A percentile compares a stretch with the other conserved stretches of the same genome.
Conservation (phyloP, 768 basidiomycete species). For the Boletus sp. region DNA sequence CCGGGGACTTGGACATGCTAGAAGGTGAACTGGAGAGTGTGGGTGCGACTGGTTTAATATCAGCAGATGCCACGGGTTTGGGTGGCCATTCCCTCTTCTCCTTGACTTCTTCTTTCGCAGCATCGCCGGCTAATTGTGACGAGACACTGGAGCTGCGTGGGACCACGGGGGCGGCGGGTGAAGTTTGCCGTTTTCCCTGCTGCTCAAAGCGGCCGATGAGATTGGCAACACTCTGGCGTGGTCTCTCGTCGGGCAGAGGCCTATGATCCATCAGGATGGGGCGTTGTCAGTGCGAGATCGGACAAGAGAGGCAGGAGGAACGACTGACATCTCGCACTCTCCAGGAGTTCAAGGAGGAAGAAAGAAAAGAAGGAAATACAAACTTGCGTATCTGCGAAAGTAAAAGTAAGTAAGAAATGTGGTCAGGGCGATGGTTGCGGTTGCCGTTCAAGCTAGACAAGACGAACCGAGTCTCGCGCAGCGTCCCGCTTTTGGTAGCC, state of each 20-base stretch:
- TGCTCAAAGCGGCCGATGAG: constrained; percentile 89
- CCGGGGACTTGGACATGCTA: constrained; percentile 15
- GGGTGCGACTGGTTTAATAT: constrained; percentile 35
- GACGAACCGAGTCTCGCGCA: neutral
- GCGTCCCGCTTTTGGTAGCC: constrained; percentile 19
- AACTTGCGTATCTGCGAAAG: constrained; percentile 9
- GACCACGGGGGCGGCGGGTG: constrained; percentile 35
- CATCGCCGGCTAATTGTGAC: constrained; percentile 63
- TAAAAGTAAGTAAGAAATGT: constrained; percentile 15
- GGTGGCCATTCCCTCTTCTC: constrained; percentile 82
- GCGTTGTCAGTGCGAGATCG: constrained; percentile 15
- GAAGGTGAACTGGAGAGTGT: constrained; percentile 37
- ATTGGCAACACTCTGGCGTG: constrained; percentile 83
- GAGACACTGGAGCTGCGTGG: constrained; percentile 66
- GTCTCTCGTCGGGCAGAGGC: constrained; percentile 87
- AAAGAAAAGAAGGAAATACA: constrained; percentile 14
- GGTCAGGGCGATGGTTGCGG: constrained; percentile 29
- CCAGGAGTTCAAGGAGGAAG: constrained; percentile 13
- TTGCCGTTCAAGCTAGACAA: constrained; percentile 19
- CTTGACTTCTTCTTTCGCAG: constrained; percentile 62
- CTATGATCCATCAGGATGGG: constrained; percentile 36
- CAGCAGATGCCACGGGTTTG: constrained; percentile 35
- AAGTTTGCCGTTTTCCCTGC: constrained; percentile 65
- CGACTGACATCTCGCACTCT: constrained; percentile 31
- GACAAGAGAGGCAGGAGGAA: neutral